phyloP scores from a whole-genome alignment of 2,329 filamentous ascomycete genomes.

The Beauveria varroae region DNA sequence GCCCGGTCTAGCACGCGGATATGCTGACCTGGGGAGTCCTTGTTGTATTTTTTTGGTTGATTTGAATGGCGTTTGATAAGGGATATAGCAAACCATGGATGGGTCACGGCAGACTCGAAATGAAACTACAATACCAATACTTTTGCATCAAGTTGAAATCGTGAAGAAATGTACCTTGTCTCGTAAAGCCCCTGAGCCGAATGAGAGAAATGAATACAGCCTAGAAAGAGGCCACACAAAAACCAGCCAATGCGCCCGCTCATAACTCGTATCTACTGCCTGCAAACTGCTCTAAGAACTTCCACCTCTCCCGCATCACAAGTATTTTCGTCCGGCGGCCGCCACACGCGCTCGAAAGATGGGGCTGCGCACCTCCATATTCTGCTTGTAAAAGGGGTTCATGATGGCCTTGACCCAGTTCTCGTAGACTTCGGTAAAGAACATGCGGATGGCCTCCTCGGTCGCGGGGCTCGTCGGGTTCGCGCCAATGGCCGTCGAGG shows the following conservation, averaged over 20 bases:
- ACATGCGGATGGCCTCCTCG: constrained; percentile 90
- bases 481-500: constrained; percentile 64
- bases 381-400: constrained; percentile 88
- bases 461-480: constrained; percentile 86
- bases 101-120: constrained; percentile 25
- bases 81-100: not conserved
- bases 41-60: constrained; percentile 3
- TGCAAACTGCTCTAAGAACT: no score
- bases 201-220: not conserved
- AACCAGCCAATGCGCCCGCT: not conserved
- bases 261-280: not conserved
- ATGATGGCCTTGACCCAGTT: constrained; percentile 95
- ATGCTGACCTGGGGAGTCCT: not conserved
- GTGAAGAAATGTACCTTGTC: not conserved
- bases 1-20: constrained; percentile 3
- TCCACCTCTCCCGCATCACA: constrained; percentile 39
- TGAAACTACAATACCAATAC: constrained; percentile 9
- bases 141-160: not conserved
- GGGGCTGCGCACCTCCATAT: constrained; percentile 78
- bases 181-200: not conserved
- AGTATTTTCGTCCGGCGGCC: constrained; percentile 85
- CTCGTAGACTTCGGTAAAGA: constrained; percentile 94
- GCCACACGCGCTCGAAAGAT: constrained; percentile 77
- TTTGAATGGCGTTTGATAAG: constrained; percentile 5
- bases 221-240: not conserved